Percentiles rank a stretch among this genome's conserved stretches.
phyloP scores from a whole-genome alignment of 179 eudicot genomes.

The Silene noctiflora region DNA sequence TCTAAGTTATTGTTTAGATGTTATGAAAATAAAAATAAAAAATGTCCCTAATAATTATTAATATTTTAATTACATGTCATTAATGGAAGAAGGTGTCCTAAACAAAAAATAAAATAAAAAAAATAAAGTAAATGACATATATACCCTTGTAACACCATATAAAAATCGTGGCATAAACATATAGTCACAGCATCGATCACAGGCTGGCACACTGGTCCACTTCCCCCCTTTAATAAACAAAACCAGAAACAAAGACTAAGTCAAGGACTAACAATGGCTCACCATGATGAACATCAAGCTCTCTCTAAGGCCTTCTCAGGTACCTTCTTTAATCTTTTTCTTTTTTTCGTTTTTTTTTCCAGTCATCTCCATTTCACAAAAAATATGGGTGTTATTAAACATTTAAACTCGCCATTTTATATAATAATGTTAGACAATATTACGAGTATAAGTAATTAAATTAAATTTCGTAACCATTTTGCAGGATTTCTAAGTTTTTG shows the following conservation, averaged over 20 bases:
- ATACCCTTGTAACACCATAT: neutral
- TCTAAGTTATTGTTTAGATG: too few relatives aligned
- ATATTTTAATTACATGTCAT: neutral
- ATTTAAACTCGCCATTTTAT: neutral
- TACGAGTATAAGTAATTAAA: too few relatives aligned
- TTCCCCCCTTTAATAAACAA: too few relatives aligned
- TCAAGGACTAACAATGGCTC: conserved; percentile 32
- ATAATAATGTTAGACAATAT: too few relatives aligned
- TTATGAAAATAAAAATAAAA: too few relatives aligned
- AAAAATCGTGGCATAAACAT: conserved; percentile 5
- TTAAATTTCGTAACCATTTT: too few relatives aligned
- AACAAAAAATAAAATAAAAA: neutral
- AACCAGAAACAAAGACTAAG: neutral
- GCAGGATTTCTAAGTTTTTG: neutral
- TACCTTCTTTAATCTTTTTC: conserved; percentile 13
- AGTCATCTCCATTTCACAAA: too few relatives aligned
- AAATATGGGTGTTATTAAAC: too few relatives aligned
- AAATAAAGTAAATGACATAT: neutral
- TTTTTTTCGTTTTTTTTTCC: neutral
- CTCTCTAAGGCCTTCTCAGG: conserved; percentile 70
- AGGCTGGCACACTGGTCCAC: neutral
- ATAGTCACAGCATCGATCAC: neutral
- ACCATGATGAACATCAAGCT: conserved; percentile 36
- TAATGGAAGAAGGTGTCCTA: neutral
- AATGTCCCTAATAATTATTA: neutral